Percentiles rank a stretch among this genome's conserved stretches.
These are phyloP conservation scores for Debaryomycetaceae sp. DNA, from an alignment of 1,139 yeast species.

Conservation along the genomic window DNA sequence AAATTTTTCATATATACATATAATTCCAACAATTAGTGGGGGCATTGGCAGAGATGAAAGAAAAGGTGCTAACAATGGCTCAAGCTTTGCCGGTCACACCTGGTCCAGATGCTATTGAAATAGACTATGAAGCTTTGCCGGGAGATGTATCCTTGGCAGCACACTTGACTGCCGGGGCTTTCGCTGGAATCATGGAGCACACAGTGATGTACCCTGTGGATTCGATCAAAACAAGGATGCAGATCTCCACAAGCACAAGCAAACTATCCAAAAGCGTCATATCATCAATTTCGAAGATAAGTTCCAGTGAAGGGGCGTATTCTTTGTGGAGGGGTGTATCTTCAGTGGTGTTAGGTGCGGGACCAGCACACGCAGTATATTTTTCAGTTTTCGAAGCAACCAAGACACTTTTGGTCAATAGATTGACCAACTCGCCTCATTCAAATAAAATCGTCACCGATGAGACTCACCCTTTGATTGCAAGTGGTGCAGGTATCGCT, in stretches of 20 bases:
- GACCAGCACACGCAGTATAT: constrained; percentile 98
- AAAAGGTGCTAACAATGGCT: constrained; percentile 1
- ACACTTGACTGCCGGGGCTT: constrained; percentile 88
- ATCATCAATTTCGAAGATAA: constrained; percentile 66
- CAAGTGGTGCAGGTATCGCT: constrained; percentile 87
- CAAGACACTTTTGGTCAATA: constrained; percentile 55
- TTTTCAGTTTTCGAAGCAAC: constrained; percentile 93
- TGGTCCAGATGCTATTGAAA: constrained; percentile 40
- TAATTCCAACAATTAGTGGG: neutral
- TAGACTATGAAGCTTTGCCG: constrained; percentile 92
- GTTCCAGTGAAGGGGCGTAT: constrained; percentile 85
- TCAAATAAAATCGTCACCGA: constrained; percentile 48
- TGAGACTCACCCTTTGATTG: constrained; percentile 75
- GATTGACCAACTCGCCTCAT: constrained; percentile 28
- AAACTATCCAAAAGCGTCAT: constrained; percentile 43
- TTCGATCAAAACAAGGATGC: constrained; percentile 95
- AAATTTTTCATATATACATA: neutral
- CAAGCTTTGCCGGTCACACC: constrained; percentile 8
- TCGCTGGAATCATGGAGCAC: constrained; percentile 98
- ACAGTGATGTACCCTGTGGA: constrained; percentile 96
- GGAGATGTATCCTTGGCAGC: constrained; percentile 80
- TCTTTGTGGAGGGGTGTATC: constrained; percentile 95
- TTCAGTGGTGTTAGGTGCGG: constrained; percentile 95
- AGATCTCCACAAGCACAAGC: constrained; percentile 51
- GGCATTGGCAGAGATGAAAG: neutral